These are phyloP conservation scores for Prunus mume DNA, from an alignment of 306 rosid genomes.

Conservation along the genomic window DNA sequence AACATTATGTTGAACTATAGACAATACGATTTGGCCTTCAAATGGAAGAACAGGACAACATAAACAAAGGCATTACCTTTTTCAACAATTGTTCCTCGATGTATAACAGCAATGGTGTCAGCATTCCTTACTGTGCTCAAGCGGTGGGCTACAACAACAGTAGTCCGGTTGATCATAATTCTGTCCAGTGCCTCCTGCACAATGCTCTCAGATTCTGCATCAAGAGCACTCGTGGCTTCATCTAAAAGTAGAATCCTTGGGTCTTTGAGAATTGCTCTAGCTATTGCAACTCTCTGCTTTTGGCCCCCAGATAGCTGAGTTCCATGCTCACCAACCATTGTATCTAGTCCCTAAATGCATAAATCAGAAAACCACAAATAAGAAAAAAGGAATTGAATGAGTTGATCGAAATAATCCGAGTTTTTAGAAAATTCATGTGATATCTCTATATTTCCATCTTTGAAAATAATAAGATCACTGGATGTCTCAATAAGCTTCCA, in stretches of 20 bases:
- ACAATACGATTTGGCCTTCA: neutral
- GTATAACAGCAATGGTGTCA: slow-evolving; percentile 57
- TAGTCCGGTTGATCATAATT: slow-evolving; percentile 59
- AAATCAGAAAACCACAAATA: neutral
- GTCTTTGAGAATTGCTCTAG: slow-evolving; percentile 67
- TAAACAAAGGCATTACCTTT: slow-evolving; percentile 35
- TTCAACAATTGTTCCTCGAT: slow-evolving; percentile 60
- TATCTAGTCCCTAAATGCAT: slow-evolving; percentile 47
- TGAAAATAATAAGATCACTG: no score
- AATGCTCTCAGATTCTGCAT: slow-evolving; percentile 60
- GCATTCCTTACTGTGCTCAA: slow-evolving; percentile 60
- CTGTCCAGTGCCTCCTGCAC: slow-evolving; percentile 66
- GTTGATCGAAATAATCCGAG: neutral
- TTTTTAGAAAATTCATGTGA: no score
- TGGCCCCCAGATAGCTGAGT: slow-evolving; percentile 70
- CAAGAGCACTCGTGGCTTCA: slow-evolving; percentile 72
- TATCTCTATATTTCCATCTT: no score
- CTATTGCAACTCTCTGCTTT: slow-evolving; percentile 47
- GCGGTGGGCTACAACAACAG: slow-evolving; percentile 69
- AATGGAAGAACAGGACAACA: no score
- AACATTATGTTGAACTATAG: no score
- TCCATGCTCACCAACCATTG: slow-evolving; percentile 80
- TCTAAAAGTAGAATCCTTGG: slow-evolving; percentile 65
- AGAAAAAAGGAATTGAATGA: neutral
- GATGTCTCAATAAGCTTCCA: no score